Base-by-base conservation (phyloP, 306 rosid genomes). In the Dalbergia oliveri region DNA sequence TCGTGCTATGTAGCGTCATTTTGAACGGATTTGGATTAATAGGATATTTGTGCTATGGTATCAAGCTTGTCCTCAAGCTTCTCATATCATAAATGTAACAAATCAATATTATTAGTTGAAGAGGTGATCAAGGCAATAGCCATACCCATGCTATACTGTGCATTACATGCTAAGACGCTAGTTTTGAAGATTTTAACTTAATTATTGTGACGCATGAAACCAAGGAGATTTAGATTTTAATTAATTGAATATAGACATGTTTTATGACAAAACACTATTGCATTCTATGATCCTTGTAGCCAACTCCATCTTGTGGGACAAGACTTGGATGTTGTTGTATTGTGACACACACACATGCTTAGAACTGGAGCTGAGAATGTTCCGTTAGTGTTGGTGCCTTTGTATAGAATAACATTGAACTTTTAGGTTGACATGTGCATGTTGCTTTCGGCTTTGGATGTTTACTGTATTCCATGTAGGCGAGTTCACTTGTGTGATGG, bases 401-500 rank as follows among this genome's bases (percentile, higher is more conserved):
- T 62, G 37, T 70, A 23, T 69, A 45, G 57, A 62, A 35, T 66
- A n/a, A 21, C 61, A n/a, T 80, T 37, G 53, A 57, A 70, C 53
- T 72, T 80, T 76, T 57, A 60, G 69, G 64, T 11, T 2, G 18
- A 5, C 8, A 3, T 45, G n/a, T 66, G 39, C 69, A 39, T 26
- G 67, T 80, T 72, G 54, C 16, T 53, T 73, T 57, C 64, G 41
- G 14, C 31, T 73, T 57, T 69, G 49, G 11, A 14, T 75, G 18
- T 79, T 75, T 59, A 50, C 62, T 14, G 26, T 59, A 58, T 62
- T 67, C 62, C 73, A 65, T 77, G 26, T 66, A 11, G 83, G 60
- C 5, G 72, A 77, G 60, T 79, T 73, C 68, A 57, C 33, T 49
- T 69, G 74, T 41, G 21, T 83, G 65, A 44, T 73, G 44, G 43